Evolutionary conservation across 345 rosid species (phyloP).

Genomic region (Firmiana major): DNA sequence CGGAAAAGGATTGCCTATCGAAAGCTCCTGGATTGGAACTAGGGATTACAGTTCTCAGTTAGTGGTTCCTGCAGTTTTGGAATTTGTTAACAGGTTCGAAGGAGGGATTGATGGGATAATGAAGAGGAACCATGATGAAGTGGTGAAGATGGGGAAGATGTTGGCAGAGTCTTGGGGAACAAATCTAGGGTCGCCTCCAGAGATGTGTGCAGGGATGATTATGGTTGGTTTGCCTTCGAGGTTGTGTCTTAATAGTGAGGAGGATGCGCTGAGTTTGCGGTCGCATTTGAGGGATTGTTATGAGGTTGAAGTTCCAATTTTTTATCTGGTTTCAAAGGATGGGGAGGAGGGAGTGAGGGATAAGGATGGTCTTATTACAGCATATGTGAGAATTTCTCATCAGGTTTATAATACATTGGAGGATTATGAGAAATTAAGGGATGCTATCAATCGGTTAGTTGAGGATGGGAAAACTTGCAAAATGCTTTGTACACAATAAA

Average conservation of each 20-base stretch:
- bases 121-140: slow-evolving; percentile 56
- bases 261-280: slow-evolving; percentile 55
- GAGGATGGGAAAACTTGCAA: slow-evolving; percentile 34
- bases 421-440: slow-evolving; percentile 62
- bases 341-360: slow-evolving; percentile 45
- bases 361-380: slow-evolving; percentile 44
- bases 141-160: slow-evolving; percentile 67
- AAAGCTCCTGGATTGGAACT: slow-evolving; percentile 76
- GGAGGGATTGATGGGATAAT: slow-evolving; percentile 66
- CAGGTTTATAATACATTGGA: slow-evolving; percentile 61
- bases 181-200: slow-evolving; percentile 58
- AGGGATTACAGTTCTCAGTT: slow-evolving; percentile 78
- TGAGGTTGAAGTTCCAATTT: slow-evolving; percentile 68
- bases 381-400: slow-evolving; percentile 61
- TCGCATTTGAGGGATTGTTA: slow-evolving; percentile 46
- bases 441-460: slow-evolving; percentile 49
- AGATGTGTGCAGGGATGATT: slow-evolving; percentile 67
- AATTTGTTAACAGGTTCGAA: slow-evolving; percentile 59
- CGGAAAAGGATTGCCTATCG: slow-evolving; percentile 72
- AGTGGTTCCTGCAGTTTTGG: slow-evolving; percentile 57
- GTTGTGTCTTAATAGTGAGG: slow-evolving; percentile 38
- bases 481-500: slow-evolving; percentile 33
- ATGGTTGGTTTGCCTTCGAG: slow-evolving; percentile 78
- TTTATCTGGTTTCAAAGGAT: slow-evolving; percentile 44
- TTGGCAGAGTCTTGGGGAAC: slow-evolving; percentile 69